A percentile compares a stretch with the other conserved stretches of the same genome.
Evolutionary conservation across 2,329 filamentous ascomycete genomes (phyloP).

Genomic region (Clonostachys solani): DNA sequence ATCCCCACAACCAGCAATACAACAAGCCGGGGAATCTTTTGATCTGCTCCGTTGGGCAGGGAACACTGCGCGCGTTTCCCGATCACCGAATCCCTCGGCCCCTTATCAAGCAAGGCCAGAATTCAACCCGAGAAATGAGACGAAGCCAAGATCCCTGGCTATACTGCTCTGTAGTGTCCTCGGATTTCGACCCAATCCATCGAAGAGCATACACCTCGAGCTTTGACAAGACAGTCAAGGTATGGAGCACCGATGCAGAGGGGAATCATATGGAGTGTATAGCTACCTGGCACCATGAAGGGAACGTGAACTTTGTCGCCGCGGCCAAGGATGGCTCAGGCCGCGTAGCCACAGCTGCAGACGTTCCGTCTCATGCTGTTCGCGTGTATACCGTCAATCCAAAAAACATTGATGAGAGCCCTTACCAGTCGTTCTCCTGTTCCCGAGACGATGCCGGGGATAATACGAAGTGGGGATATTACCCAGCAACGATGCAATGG

Average conservation of each 20-base stretch:
- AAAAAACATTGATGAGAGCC: slow-evolving; percentile 26
- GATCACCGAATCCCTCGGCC: slow-evolving; percentile 56
- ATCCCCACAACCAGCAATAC: slow-evolving; percentile 60
- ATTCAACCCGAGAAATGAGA: slow-evolving; percentile 51
- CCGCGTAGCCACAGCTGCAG: slow-evolving; percentile 55
- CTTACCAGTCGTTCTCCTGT: slow-evolving; percentile 35
- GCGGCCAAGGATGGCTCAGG: slow-evolving; percentile 41
- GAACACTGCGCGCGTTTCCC: slow-evolving; percentile 44
- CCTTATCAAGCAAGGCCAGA: slow-evolving; percentile 46
- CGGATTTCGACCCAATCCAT: slow-evolving; percentile 44
- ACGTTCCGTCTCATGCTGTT: slow-evolving; percentile 48
- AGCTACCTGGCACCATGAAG: slow-evolving; percentile 49
- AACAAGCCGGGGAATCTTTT: slow-evolving; percentile 61
- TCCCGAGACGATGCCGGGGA: slow-evolving; percentile 23
- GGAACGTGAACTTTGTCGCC: slow-evolving; percentile 59
- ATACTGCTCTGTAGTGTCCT: slow-evolving; percentile 60
- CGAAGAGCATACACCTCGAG: slow-evolving; percentile 53
- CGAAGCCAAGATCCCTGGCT: slow-evolving; percentile 59
- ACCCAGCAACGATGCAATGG: slow-evolving; percentile 61
- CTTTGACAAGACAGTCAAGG: slow-evolving; percentile 58
- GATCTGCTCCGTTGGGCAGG: slow-evolving; percentile 41
- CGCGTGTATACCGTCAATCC: slow-evolving; percentile 47
- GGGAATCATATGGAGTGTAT: slow-evolving; percentile 29
- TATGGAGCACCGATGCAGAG: slow-evolving; percentile 40
- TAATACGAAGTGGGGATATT: slow-evolving; percentile 55